phyloP scores from a whole-genome alignment of 2,329 filamentous ascomycete species.

The Botrytis squamosa region DNA sequence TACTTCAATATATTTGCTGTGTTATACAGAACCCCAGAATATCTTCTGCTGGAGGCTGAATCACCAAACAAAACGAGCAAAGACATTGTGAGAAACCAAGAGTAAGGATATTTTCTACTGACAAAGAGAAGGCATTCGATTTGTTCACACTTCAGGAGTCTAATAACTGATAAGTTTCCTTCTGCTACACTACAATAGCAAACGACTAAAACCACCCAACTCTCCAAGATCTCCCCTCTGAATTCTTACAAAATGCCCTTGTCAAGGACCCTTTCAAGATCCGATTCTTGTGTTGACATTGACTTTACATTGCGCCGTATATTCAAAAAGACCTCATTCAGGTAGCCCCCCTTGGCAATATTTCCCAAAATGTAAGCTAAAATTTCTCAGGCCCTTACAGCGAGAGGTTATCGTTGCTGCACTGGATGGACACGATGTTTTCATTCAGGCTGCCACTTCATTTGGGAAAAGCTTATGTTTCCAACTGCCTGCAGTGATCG shows the following conservation, averaged over 20 bases:
- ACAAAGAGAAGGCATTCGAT: neutral
- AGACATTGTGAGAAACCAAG: neutral
- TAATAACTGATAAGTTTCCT: neutral
- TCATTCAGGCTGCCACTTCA: conserved; percentile 84
- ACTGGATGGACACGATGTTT: conserved; percentile 82
- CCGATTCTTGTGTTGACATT: conserved; percentile 59
- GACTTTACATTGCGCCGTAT: conserved; percentile 72
- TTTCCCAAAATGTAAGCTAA: conserved; percentile 22
- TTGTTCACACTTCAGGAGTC: neutral
- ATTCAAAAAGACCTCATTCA: conserved; percentile 72
- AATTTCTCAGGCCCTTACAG: conserved; percentile 67
- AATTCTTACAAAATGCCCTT: conserved; percentile 37
- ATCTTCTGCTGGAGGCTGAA: neutral
- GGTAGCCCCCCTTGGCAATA: conserved; percentile 47
- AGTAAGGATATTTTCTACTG: neutral
- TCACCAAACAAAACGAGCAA: neutral
- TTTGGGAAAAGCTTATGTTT: conserved; percentile 95
- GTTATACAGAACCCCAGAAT: neutral
- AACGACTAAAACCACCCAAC: neutral
- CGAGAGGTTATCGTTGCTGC: conserved; percentile 83
- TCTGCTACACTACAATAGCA: neutral
- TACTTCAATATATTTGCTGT: neutral
- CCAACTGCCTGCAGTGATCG: conserved; percentile 84
- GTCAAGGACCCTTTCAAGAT: conserved; percentile 46
- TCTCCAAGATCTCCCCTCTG: neutral